Base-by-base conservation (phyloP, 179 eudicot species). In the Silene coronaria region DNA sequence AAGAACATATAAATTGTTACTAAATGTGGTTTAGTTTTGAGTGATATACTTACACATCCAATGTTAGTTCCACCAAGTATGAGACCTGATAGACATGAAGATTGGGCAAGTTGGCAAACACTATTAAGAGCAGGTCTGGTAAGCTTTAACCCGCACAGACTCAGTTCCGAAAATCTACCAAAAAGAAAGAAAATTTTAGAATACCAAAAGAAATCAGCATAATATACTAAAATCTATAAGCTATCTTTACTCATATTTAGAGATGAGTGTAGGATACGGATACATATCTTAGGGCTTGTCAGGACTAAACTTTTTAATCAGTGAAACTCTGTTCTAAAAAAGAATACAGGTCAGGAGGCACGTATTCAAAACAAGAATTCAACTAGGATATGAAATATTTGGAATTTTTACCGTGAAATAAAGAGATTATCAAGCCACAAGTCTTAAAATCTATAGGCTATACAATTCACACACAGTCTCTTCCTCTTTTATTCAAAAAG, bases 151-250 rank as follows among this genome's bases (percentile, higher is more conserved):
- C 97, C 99, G 73, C 81, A 89, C 78, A 95, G 73, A 85, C 79
- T 88, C 66, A 95, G 85, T 74, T 89, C 97, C 34, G 94, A 87
- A 89, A 95, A 88, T 82, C 99, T 95, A 77, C 64, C 61, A 64
- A 63, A 58, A 48, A 30, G 16, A 3, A 74, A 42, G 32, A 70
- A 6, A 45, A 17, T 16, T n/a, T 21, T 13, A 58, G 74, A 17
- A 28, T 5, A 51, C 23, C 23, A 26, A 42, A 14, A 21, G 24
- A 16, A 51, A 24, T 51, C 14, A 1, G 74, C 74, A 51, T 45
- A 70, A 48, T 42, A 8, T 38, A 22, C 11, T 26, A 23, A 38
- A 8, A 38, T 38, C 60, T 21, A 23, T 2, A 70, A 70, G 73
- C 53, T 11, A 1, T 46, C 48, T 42, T 46, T 38, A 38, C 0